A percentile compares a stretch with the other conserved stretches of the same genome.
Evolutionary conservation across 2,329 filamentous ascomycete species (phyloP).

Genomic region (Aureobasidium sp.): DNA sequence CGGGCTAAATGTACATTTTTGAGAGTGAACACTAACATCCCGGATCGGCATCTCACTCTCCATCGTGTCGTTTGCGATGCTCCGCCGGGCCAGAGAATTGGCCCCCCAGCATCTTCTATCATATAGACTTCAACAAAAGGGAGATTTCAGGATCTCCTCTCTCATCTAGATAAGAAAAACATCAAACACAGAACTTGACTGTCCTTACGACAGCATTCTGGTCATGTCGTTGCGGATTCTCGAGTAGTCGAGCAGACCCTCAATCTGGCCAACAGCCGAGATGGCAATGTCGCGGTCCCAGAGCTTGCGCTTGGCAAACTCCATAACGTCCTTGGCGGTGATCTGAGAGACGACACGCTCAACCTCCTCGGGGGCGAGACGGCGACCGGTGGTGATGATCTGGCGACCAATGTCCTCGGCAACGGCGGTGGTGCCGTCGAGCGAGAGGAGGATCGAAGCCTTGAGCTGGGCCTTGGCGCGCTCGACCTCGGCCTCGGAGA

Average conservation of each 20-base stretch:
- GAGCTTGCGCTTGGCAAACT: slow-evolving; percentile 87
- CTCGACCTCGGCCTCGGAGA: slow-evolving; percentile 86
- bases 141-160: neutral
- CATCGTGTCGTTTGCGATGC: slow-evolving; percentile 1
- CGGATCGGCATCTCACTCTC: slow-evolving; percentile 12
- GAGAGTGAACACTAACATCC: slow-evolving; percentile 16
- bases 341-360: slow-evolving; percentile 85
- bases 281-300: slow-evolving; percentile 98
- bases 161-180: slow-evolving; percentile 12
- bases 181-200: slow-evolving; percentile 7
- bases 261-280: slow-evolving; percentile 86
- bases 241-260: slow-evolving; percentile 73
- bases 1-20: slow-evolving; percentile 17
- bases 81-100: neutral
- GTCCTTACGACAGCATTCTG: slow-evolving; percentile 53
- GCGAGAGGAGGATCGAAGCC: slow-evolving; percentile 91
- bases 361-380: slow-evolving; percentile 86
- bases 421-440: slow-evolving; percentile 94
- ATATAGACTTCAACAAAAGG: slow-evolving; percentile 8
- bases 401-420: slow-evolving; percentile 98
- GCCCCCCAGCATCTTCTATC: slow-evolving; percentile 7
- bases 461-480: slow-evolving; percentile 99
- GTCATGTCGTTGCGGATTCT: slow-evolving; percentile 78
- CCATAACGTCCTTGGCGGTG: slow-evolving; percentile 94
- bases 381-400: slow-evolving; percentile 92